These are phyloP conservation scores for Pythium sp. DNA, from an alignment of 352 stramenopile species.

Conservation along the genomic window DNA sequence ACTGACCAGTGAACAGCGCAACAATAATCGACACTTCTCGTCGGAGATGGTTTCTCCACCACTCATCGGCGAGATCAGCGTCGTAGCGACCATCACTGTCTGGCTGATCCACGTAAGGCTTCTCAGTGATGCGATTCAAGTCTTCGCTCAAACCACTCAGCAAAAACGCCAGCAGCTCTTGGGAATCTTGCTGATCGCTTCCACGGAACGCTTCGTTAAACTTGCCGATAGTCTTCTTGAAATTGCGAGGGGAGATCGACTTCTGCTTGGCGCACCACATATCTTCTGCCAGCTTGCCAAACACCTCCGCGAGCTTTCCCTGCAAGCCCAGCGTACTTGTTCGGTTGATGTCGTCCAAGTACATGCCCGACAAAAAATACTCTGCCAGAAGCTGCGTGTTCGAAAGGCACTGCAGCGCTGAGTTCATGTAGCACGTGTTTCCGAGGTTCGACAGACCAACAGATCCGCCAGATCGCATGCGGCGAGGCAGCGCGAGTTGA, in stretches of 20 bases:
- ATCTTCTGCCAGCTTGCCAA: conserved; percentile 94
- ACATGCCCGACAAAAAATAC: conserved; percentile 95
- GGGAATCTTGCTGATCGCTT: conserved; percentile 97
- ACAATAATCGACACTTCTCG: conserved; percentile 98
- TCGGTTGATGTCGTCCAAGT: conserved; percentile 93
- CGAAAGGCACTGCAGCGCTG: conserved; percentile 91
- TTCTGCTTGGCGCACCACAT: conserved; percentile 96
- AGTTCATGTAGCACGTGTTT: conserved; percentile 97
- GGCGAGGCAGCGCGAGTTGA: conserved; percentile 55
- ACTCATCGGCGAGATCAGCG: conserved; percentile 97
- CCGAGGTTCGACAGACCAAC: conserved; percentile 89
- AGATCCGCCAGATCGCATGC: conserved; percentile 74
- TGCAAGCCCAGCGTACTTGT: conserved; percentile 96
- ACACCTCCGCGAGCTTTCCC: conserved; percentile 93
- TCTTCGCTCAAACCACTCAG: conserved; percentile 98
- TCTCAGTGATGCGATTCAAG: conserved; percentile 95
- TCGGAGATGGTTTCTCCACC: conserved; percentile 98
- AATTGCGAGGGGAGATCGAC: conserved; percentile 87
- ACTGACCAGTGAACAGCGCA: conserved; percentile 99
- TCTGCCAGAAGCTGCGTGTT: conserved; percentile 95
- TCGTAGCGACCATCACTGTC: conserved; percentile 97
- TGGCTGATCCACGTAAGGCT: conserved; percentile 97
- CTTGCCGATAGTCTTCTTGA: conserved; percentile 94
- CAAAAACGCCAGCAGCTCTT: conserved; percentile 96
- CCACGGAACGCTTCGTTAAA: conserved; percentile 97